phyloP scores from a whole-genome alignment of 208 protist genomes.

The Crithidia fasciculata region DNA sequence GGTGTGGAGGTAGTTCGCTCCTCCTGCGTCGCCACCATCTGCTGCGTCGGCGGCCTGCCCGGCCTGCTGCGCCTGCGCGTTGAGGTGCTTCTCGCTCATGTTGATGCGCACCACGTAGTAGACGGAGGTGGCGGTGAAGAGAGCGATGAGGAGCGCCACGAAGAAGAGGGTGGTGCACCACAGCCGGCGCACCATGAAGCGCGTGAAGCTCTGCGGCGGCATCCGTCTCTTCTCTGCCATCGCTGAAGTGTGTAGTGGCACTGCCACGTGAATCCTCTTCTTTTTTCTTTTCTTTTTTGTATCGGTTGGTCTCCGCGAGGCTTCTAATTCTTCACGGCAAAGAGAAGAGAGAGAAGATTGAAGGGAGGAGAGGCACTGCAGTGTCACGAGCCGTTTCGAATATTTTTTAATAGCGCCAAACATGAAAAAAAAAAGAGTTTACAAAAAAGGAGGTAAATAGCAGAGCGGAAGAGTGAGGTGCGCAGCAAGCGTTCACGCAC shows the following conservation, averaged over 20 bases:
- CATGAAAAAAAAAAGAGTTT: too few species aligned
- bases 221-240: not conserved
- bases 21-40: not conserved
- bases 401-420: too few species aligned
- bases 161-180: conserved; percentile 15
- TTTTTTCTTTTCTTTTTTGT: not conserved
- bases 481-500: too few species aligned
- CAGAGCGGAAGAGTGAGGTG: too few species aligned
- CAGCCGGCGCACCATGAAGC: conserved; percentile 26
- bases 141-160: conserved; percentile 1
- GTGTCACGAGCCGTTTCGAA: too few species aligned
- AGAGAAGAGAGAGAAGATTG: too few species aligned
- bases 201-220: not conserved
- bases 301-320: not conserved
- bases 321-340: too few species aligned
- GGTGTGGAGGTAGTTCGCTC: not conserved
- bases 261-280: not conserved
- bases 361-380: too few species aligned
- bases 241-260: too few species aligned
- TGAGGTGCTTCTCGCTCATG: conserved; percentile 11
- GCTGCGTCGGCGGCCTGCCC: not conserved
- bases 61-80: not conserved
- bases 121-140: conserved; percentile 17
- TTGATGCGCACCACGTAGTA: conserved; percentile 38
- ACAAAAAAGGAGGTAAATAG: too few species aligned